Conservation (phyloP, 2,329 filamentous ascomycete genomes). For the Colletotrichum sp. region DNA sequence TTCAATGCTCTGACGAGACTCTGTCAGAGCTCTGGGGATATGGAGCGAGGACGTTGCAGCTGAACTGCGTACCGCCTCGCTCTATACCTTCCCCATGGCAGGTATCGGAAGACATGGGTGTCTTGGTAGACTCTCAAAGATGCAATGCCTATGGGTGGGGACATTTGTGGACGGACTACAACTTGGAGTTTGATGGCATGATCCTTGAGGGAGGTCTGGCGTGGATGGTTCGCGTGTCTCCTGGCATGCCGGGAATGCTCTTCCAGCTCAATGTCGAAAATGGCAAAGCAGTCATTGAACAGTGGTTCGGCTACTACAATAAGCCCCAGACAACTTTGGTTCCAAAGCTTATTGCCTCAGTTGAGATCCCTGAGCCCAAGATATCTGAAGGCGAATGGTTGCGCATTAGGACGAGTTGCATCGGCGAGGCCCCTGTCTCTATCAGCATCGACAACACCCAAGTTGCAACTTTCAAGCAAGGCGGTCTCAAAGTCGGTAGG, state of each 20-base stretch:
- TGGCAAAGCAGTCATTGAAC: not conserved
- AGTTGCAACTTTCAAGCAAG: not conserved
- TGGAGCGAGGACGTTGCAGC: not conserved
- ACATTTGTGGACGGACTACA: not conserved
- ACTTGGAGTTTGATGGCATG: not conserved
- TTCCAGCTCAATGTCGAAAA: not conserved
- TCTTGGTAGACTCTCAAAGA: not conserved
- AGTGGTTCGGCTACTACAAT: not conserved
- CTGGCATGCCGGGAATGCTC: not conserved
- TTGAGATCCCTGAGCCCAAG: not conserved
- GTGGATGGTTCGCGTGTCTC: not conserved
- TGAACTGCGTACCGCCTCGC: not conserved
- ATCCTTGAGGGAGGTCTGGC: not conserved
- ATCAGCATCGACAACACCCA: not conserved
- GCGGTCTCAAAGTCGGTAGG: not conserved
- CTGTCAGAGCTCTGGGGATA: not conserved
- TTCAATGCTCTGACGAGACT: not conserved
- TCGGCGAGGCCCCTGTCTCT: not conserved
- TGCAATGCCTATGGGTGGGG: not conserved
- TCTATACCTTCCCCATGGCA: not conserved
- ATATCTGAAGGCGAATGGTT: not conserved
- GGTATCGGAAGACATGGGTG: not conserved
- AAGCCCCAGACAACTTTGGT: not conserved
- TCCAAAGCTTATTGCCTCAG: not conserved
- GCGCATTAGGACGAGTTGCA: not conserved